Evolutionary conservation across 2,329 filamentous ascomycete species (phyloP).

Genomic region (Alternaria brassicicola): DNA sequence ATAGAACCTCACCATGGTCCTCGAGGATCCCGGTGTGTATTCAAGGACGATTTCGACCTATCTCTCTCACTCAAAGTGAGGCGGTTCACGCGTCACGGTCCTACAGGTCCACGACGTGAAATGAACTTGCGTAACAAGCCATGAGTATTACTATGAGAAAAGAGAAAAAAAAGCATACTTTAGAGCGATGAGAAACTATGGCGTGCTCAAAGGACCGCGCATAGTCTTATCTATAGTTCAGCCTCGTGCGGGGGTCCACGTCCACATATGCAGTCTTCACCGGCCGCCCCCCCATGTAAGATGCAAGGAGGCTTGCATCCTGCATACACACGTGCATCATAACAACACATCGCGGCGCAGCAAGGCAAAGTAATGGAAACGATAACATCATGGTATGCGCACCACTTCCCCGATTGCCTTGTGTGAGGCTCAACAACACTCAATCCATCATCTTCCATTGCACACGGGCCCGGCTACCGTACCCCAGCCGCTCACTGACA

Average conservation of each 20-base stretch:
- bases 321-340: background rate
- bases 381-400: background rate
- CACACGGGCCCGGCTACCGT: background rate
- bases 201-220: background rate
- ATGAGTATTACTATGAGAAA: background rate
- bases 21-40: background rate
- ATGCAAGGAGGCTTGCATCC: background rate
- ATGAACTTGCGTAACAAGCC: too few relatives aligned
- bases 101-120: background rate
- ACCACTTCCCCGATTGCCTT: background rate
- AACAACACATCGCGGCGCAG: background rate
- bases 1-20: background rate
- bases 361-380: background rate
- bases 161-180: background rate
- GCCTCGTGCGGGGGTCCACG: constrained; percentile 9
- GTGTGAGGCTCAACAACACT: background rate
- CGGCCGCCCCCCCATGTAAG: background rate
- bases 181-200: background rate
- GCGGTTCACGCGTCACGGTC: background rate
- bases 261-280: background rate
- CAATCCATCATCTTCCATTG: background rate
- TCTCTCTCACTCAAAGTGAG: background rate
- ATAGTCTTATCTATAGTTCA: background rate
- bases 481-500: constrained; percentile 12
- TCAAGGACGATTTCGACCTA: background rate